These are phyloP conservation scores for Arthrinium puccinioides DNA, from an alignment of 2,329 filamentous ascomycete genomes.

Conservation along the genomic window DNA sequence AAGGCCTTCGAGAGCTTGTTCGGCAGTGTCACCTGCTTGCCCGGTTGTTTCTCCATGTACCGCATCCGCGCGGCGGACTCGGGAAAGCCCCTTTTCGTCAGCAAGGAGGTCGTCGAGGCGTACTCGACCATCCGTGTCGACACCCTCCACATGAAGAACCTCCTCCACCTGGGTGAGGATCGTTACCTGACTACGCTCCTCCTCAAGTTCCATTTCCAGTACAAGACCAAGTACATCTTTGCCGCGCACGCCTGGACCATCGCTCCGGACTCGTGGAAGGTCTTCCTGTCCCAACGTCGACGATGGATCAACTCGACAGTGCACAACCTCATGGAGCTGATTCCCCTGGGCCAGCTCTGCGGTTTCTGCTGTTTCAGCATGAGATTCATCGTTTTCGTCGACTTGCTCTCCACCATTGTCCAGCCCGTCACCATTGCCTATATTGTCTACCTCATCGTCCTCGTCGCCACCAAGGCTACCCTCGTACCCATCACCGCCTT, in stretches of 20 bases:
- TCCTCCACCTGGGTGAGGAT: slow-evolving; percentile 95
- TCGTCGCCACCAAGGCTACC: slow-evolving; percentile 52
- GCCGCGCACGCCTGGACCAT: slow-evolving; percentile 93
- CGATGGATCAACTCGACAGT: slow-evolving; percentile 99
- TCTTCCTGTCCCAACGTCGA: slow-evolving; percentile 96
- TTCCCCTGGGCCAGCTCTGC: slow-evolving; percentile 87
- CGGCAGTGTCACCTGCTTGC: slow-evolving; percentile 93
- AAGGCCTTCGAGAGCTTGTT: slow-evolving; percentile 98
- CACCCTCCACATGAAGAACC: slow-evolving; percentile 97
- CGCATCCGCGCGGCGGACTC: slow-evolving; percentile 89
- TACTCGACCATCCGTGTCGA: slow-evolving; percentile 94
- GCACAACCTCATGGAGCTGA: slow-evolving; percentile 93
- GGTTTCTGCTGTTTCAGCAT: slow-evolving; percentile 99
- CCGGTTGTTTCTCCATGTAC: slow-evolving; percentile 99
- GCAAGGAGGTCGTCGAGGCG: slow-evolving; percentile 77
- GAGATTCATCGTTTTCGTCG: slow-evolving; percentile 94
- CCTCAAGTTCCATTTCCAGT: slow-evolving; percentile 84
- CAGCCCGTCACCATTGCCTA: slow-evolving; percentile 89
- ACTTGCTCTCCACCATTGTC: slow-evolving; percentile 84
- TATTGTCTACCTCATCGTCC: slow-evolving; percentile 80
- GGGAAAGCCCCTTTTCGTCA: slow-evolving; percentile 94
- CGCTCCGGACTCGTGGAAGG: slow-evolving; percentile 85
- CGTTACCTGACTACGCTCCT: slow-evolving; percentile 92
- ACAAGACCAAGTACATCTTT: slow-evolving; percentile 98
- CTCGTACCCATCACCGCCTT: slow-evolving; percentile 80